phyloP scores from a whole-genome alignment of 495 filamentous ascomycete genomes.

The Daldinia bambusicola region DNA sequence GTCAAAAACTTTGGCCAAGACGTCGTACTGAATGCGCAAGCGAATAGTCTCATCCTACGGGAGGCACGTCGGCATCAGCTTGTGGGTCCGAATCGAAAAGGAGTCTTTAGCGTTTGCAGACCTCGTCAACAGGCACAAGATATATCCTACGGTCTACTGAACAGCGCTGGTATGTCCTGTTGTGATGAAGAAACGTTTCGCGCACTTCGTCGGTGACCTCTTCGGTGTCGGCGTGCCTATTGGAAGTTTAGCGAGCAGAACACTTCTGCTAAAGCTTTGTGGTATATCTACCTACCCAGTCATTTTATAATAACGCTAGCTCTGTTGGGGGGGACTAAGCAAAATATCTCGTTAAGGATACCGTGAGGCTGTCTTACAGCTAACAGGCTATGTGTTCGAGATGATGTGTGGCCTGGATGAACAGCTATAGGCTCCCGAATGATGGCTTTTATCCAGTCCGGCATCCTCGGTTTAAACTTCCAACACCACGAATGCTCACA shows the following conservation, averaged over 20 bases:
- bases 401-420: slow-evolving; percentile 28
- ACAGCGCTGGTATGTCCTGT: slow-evolving; percentile 77
- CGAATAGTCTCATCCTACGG: slow-evolving; percentile 82
- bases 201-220: slow-evolving; percentile 59
- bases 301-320: slow-evolving; percentile 36
- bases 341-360: slow-evolving; percentile 34
- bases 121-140: slow-evolving; percentile 87
- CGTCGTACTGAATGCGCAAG: slow-evolving; percentile 72
- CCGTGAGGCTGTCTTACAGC: slow-evolving; percentile 27
- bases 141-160: slow-evolving; percentile 78
- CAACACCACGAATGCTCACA: slow-evolving; percentile 41
- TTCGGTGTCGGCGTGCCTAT: slow-evolving; percentile 48
- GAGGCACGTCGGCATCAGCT: slow-evolving; percentile 38
- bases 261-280: slow-evolving; percentile 21
- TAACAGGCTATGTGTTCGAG: slow-evolving; percentile 27
- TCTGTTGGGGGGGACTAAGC: slow-evolving; percentile 24
- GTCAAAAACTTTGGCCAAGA: slow-evolving; percentile 80
- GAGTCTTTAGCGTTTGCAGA: slow-evolving; percentile 49
- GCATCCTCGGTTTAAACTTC: slow-evolving; percentile 37
- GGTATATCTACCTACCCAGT: slow-evolving; percentile 49
- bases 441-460: slow-evolving; percentile 43
- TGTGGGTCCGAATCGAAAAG: slow-evolving; percentile 31
- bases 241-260: slow-evolving; percentile 41
- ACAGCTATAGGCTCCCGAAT: slow-evolving; percentile 36
- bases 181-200: slow-evolving; percentile 71